These are phyloP conservation scores for Trichoderma parareesei DNA, from an alignment of 495 filamentous ascomycete genomes.

Conservation along the genomic window DNA sequence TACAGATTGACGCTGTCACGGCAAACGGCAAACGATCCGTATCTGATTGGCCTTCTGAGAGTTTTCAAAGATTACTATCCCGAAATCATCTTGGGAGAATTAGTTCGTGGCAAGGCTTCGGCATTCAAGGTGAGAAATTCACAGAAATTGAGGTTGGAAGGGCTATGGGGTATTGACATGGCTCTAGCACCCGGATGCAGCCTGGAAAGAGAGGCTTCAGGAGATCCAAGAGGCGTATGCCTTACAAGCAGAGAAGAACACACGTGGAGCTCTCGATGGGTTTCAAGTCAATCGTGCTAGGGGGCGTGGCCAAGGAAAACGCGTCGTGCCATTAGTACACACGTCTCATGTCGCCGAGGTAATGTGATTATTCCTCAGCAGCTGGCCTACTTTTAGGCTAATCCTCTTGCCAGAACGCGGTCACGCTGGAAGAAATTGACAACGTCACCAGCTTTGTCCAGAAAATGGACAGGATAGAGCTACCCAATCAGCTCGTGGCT, in stretches of 20 bases:
- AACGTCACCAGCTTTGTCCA: constrained; percentile 62
- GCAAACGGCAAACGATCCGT: constrained; percentile 61
- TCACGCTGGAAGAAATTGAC: constrained; percentile 74
- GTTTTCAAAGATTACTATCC: constrained; percentile 88
- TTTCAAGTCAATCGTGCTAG: constrained; percentile 47
- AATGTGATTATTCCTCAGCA: constrained; percentile 1
- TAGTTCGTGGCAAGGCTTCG: constrained; percentile 43
- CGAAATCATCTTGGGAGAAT: constrained; percentile 71
- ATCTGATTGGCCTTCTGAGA: constrained; percentile 66
- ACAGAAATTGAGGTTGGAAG: neutral
- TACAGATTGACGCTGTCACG: constrained; percentile 51
- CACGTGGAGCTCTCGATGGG: constrained; percentile 30
- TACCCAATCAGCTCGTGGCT: constrained; percentile 74
- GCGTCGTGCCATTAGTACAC: constrained; percentile 59
- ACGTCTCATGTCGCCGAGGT: constrained; percentile 66
- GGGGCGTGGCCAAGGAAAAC: constrained; percentile 31
- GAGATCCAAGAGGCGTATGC: constrained; percentile 55
- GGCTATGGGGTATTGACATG: constrained; percentile 3
- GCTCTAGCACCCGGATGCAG: constrained; percentile 58
- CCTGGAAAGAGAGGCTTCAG: constrained; percentile 65
- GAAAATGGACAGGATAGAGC: constrained; percentile 69
- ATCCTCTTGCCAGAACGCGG: constrained; percentile 36
- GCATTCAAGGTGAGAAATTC: constrained; percentile 44
- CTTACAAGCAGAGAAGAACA: constrained; percentile 31
- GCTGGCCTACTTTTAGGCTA: neutral